A percentile compares a stretch with the other conserved stretches of the same genome.
Conservation (phyloP, 768 basidiomycete species). For the Pulveroboletus sp. region DNA sequence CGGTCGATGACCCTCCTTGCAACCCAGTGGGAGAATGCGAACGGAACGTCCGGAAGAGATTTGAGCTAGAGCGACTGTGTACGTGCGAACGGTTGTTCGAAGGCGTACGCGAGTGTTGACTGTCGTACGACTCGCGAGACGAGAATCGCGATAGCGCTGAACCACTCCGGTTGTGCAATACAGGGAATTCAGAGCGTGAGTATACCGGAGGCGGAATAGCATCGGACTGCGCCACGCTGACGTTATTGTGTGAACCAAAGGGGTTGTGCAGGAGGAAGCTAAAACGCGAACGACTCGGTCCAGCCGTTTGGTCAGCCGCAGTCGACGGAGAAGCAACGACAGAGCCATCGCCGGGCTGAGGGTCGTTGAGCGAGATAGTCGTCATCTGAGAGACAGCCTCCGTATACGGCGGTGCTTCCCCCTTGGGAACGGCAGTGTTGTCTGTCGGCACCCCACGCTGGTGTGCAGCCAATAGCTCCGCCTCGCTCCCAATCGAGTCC, state of each 20-base stretch:
- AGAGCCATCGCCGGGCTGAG: slow-evolving; percentile 12
- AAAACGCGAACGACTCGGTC: slow-evolving; percentile 40
- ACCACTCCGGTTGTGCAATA: slow-evolving; percentile 8
- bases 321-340: neutral
- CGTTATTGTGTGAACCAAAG: slow-evolving; percentile 31
- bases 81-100: slow-evolving; percentile 34
- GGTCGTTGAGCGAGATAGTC: slow-evolving; percentile 17
- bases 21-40: slow-evolving; percentile 36
- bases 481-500: slow-evolving; percentile 21
- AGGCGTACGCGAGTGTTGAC: slow-evolving; percentile 18
- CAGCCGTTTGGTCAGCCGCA: neutral
- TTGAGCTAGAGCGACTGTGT: slow-evolving; percentile 35
- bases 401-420: slow-evolving; percentile 66
- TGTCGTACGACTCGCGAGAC: slow-evolving; percentile 22
- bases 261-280: slow-evolving; percentile 40
- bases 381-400: slow-evolving; percentile 34
- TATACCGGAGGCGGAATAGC: slow-evolving; percentile 7
- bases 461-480: slow-evolving; percentile 19
- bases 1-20: slow-evolving; percentile 57
- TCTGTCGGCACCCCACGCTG: slow-evolving; percentile 9
- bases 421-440: slow-evolving; percentile 40
- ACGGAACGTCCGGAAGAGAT: slow-evolving; percentile 36
- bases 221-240: slow-evolving; percentile 14
- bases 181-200: slow-evolving; percentile 20
- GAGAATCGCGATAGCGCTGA: slow-evolving; percentile 23